Base-by-base conservation (phyloP, 306 rosid species). In the Astragalus glycyphyllos region DNA sequence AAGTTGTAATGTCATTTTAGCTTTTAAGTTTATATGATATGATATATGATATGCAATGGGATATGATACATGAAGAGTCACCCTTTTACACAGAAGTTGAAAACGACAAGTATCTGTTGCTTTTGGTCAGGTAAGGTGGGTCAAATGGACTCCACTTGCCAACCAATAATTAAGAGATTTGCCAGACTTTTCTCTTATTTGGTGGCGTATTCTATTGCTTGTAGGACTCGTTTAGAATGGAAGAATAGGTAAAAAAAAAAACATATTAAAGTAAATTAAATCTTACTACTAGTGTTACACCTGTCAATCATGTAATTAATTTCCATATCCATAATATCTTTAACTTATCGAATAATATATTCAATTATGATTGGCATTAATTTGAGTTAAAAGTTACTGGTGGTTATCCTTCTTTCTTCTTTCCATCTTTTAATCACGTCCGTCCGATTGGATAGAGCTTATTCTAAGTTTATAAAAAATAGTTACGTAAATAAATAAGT, bases 51-150 rank as follows among this genome's bases (percentile, higher is more conserved):
- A 72, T 64, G 65, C 53, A 15, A 66, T 7, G 73, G 58, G 80
- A 80, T 65, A 20, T 35, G 77, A 49, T 49, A 59, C 29, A 69
- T 81, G 78, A 76, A 65, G 75, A 59, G 79, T 71, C 79, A 71
- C 79, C 29, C 60, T 34, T 65, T 68, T 81, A 49, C 71, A 66
- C 81, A 42, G 65, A 45, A 58, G 13, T 23, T 81, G 81, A 76
- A 76, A 81, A 76, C 50, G 84, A 81, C 84, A 58, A 65, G 44
- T 64, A 75, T 73, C 46, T 76, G 81, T 11, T 32, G 23, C 16
- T 63, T 7, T 71, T 59, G 71, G 32, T 71, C 65, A 58, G 71
- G 34, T 71, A 11, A 5, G 31, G 62, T 47, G 58, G 73, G 80
- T 67, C 76, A 68, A 75, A 75, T 48, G 49, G 67, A 76, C 74